Evolutionary conservation across 208 protist genomes (phyloP).

Genomic region (Leishmania aethiopica): DNA sequence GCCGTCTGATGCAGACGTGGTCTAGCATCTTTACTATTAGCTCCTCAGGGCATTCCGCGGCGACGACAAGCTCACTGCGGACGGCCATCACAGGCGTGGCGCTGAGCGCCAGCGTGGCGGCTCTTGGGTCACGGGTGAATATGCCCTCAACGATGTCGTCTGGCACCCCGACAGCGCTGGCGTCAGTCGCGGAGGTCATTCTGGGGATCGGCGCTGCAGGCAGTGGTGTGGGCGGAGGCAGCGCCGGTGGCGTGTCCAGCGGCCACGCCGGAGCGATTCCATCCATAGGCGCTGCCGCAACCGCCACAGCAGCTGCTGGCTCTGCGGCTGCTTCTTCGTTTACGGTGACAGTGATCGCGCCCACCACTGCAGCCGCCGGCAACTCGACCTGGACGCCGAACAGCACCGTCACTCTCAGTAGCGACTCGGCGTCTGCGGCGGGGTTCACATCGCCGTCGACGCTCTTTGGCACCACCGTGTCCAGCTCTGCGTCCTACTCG

Average conservation of each 20-base stretch:
- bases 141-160: neutral
- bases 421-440: constrained; percentile 8
- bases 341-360: neutral
- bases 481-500: neutral
- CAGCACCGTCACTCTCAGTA: constrained; percentile 19
- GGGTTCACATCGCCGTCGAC: neutral
- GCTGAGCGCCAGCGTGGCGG: neutral
- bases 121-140: neutral
- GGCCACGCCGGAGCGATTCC: neutral
- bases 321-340: neutral
- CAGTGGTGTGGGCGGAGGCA: neutral
- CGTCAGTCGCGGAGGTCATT: neutral
- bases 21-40: neutral
- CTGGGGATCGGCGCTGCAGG: neutral
- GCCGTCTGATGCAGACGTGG: neutral
- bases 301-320: neutral
- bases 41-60: neutral
- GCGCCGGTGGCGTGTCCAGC: neutral
- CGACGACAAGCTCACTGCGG: neutral
- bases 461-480: neutral
- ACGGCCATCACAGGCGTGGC: neutral
- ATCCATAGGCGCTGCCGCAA: neutral
- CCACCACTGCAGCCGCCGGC: neutral
- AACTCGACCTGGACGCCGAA: neutral
- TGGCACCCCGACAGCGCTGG: neutral